Conservation (phyloP, 106 monocot genomes). For the Dioscorea dumetorum region DNA sequence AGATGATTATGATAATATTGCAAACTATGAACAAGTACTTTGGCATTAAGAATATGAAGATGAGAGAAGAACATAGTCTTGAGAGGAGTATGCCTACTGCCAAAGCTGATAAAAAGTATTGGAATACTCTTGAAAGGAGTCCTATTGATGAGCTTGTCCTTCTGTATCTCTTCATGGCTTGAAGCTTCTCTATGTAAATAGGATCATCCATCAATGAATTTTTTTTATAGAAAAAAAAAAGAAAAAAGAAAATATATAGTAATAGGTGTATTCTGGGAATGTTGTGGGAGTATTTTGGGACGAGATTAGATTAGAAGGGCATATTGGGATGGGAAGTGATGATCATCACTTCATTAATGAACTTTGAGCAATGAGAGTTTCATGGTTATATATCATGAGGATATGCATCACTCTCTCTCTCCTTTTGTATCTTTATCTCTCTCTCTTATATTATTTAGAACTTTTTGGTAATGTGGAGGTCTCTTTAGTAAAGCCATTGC, state of each 20-base stretch:
- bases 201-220: background rate
- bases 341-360: background rate
- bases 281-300: constrained; percentile 11
- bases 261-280: background rate
- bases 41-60: constrained; percentile 24
- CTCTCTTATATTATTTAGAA: constrained; percentile 2
- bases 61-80: constrained; percentile 14
- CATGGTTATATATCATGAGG: no score
- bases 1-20: constrained; percentile 49
- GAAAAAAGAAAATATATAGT: background rate
- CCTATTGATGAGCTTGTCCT: constrained; percentile 1
- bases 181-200: constrained; percentile 38
- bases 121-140: constrained; percentile 19
- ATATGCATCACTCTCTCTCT: no score
- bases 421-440: background rate
- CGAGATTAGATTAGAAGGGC: background rate
- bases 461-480: background rate
- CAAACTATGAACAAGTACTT: constrained; percentile 42
- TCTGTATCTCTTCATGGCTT: constrained; percentile 42
- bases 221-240: no score
- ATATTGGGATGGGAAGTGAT: constrained; percentile 2
- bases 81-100: constrained; percentile 36
- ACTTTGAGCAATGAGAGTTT: background rate
- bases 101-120: constrained; percentile 8
- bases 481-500: constrained; percentile 3